A percentile compares a stretch with the other conserved stretches of the same genome.
Evolutionary conservation across 2,329 filamentous ascomycete genomes (phyloP).

Genomic region (Didymella exigua): DNA sequence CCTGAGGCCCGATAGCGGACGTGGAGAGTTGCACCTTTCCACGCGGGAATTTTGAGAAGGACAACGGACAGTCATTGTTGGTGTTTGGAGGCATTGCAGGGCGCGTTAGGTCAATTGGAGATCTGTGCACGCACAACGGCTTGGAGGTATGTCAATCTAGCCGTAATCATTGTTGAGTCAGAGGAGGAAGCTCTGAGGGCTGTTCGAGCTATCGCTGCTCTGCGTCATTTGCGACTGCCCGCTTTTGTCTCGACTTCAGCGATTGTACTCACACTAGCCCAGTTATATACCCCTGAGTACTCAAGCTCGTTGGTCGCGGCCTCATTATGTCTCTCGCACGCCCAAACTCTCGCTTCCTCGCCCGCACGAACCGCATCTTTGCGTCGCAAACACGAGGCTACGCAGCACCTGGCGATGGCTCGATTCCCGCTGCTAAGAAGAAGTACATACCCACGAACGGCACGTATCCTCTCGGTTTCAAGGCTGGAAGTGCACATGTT

Average conservation of each 20-base stretch:
- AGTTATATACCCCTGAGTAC: background rate
- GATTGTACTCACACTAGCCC: conserved; percentile 10
- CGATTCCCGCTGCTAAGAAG: conserved; percentile 78
- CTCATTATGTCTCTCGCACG: conserved; percentile 41
- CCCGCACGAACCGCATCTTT: conserved; percentile 32
- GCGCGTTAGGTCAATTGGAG: conserved; percentile 27
- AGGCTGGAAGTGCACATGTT: conserved; percentile 83
- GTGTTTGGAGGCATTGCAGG: conserved; percentile 12
- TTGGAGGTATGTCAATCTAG: conserved; percentile 5
- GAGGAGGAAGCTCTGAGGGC: background rate
- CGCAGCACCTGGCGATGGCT: conserved; percentile 63
- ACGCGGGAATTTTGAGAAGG: conserved; percentile 1
- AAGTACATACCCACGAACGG: conserved; percentile 88
- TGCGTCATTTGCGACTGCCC: conserved; percentile 17
- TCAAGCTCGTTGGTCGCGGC: background rate
- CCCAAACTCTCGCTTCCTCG: conserved; percentile 35
- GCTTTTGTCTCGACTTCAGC: background rate
- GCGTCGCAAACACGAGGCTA: conserved; percentile 58
- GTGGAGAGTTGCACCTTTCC: conserved; percentile 3
- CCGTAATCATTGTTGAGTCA: background rate
- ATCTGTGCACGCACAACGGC: background rate
- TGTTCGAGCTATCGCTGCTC: conserved; percentile 6
- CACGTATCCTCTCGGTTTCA: conserved; percentile 89
- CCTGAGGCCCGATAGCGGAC: conserved; percentile 28
- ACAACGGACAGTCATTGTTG: conserved; percentile 8